phyloP scores from a whole-genome alignment of 345 rosid species.

The Eucalyptus sp. region DNA sequence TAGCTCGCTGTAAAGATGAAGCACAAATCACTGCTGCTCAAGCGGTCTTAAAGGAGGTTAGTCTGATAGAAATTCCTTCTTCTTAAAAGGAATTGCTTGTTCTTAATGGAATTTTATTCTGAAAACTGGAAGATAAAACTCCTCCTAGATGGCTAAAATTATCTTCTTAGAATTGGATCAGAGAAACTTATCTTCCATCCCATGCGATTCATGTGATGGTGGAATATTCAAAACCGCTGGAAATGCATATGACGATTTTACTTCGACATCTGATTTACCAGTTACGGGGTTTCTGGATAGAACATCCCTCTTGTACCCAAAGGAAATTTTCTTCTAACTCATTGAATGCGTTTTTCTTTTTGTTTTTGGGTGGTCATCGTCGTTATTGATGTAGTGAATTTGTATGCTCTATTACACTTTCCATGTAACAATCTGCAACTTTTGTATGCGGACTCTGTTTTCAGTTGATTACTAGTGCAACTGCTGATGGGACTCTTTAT shows the following conservation, averaged over 20 bases:
- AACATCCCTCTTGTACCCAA: background rate
- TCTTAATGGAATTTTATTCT: background rate
- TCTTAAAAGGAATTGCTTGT: background rate
- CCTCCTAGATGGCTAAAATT: background rate
- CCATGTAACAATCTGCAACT: background rate
- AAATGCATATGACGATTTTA: background rate
- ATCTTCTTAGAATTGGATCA: background rate
- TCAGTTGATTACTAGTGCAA: conserved; percentile 69
- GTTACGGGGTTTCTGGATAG: background rate
- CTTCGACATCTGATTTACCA: background rate
- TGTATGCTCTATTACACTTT: background rate
- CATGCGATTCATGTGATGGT: background rate
- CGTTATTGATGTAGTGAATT: background rate
- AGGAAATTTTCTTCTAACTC: background rate
- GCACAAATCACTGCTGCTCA: conserved; percentile 57
- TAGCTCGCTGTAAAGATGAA: conserved; percentile 76
- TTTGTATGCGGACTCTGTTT: background rate
- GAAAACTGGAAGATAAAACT: background rate
- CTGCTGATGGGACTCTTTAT: conserved; percentile 50
- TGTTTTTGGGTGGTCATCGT: background rate
- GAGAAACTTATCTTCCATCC: background rate
- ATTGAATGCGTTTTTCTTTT: background rate
- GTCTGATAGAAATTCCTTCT: background rate
- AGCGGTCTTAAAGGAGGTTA: conserved; percentile 68
- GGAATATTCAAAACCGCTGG: background rate